phyloP scores from a whole-genome alignment of 116 monocot genomes.

The Zostera marina region DNA sequence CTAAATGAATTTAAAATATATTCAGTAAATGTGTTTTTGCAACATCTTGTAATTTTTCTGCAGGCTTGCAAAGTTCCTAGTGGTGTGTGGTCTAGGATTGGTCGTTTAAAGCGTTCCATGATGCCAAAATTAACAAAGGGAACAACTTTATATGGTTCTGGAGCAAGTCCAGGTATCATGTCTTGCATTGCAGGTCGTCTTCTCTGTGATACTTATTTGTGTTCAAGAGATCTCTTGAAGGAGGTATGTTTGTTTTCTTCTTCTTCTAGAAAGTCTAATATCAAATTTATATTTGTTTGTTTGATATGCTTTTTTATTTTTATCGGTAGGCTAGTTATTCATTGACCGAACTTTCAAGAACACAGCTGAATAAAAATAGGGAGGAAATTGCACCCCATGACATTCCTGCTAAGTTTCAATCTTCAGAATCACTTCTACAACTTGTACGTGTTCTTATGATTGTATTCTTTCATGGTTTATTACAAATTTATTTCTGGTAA shows the following conservation, averaged over 20 bases:
- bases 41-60: constrained; percentile 3
- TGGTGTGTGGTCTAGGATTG: constrained; percentile 88
- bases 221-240: constrained; percentile 73
- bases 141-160: constrained; percentile 65
- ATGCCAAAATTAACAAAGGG: constrained; percentile 95
- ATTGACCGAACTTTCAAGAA: constrained; percentile 89
- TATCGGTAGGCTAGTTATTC: constrained; percentile 77
- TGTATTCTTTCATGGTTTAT: not conserved
- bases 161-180: constrained; percentile 87
- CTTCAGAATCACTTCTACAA: constrained; percentile 52
- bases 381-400: constrained; percentile 73
- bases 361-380: constrained; percentile 69
- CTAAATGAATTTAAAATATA: not conserved
- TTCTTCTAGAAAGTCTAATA: not conserved
- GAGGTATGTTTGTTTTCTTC: constrained; percentile 33
- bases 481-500: not conserved
- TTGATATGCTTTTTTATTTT: not conserved
- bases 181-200: constrained; percentile 89
- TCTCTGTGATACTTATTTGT: constrained; percentile 86
- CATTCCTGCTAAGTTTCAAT: constrained; percentile 72
- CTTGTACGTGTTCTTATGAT: constrained; percentile 29
- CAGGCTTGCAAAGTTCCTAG: constrained; percentile 84
- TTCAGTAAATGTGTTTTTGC: not conserved
- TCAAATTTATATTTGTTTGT: not conserved
- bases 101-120: constrained; percentile 75